Evolutionary conservation across 116 monocot species (phyloP).

Genomic region (Papilionanthe hybrid): DNA sequence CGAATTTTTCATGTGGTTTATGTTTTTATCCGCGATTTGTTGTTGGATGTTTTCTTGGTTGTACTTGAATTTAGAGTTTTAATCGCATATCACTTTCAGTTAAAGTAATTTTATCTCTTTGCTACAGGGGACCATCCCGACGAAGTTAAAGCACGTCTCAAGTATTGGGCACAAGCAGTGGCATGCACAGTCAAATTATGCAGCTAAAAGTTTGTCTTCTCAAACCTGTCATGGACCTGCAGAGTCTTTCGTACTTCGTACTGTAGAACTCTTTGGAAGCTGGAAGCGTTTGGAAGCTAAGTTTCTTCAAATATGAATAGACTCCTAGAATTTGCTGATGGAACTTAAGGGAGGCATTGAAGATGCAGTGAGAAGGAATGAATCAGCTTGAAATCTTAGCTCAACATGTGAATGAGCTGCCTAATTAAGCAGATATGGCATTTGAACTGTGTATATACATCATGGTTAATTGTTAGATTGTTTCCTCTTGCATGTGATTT

Average conservation of each 20-base stretch:
- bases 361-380: no score
- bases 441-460: no score
- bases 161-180: conserved; percentile 57
- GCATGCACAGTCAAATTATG: conserved; percentile 51
- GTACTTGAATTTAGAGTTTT: no score
- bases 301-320: not conserved
- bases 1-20: no score
- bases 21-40: not conserved
- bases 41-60: not conserved
- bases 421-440: no score
- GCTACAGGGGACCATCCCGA: conserved; percentile 48
- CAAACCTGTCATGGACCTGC: not conserved
- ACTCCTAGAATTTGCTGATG: not conserved
- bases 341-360: not conserved
- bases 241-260: not conserved
- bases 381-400: no score
- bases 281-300: not conserved
- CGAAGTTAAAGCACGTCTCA: conserved; percentile 54
- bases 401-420: no score
- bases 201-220: conserved; percentile 10
- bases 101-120: not conserved
- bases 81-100: not conserved
- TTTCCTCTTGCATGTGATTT: no score
- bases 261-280: not conserved
- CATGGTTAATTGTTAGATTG: no score